A percentile compares a stretch with the other conserved stretches of the same genome.
These are phyloP conservation scores for Orychophragmus violaceus DNA, from an alignment of 345 rosid species.

Conservation along the genomic window DNA sequence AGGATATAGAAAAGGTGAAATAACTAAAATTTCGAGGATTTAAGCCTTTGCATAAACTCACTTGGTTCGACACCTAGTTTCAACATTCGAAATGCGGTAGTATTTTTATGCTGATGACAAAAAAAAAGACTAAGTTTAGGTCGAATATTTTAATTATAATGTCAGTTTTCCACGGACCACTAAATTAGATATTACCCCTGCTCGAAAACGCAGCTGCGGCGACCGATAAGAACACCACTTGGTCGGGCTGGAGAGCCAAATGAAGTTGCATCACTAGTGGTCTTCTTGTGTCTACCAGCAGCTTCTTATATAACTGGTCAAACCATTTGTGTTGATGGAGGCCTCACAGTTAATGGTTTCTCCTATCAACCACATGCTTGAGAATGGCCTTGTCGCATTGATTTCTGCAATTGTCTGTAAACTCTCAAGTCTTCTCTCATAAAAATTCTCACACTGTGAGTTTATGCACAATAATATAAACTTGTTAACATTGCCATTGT, in stretches of 20 bases:
- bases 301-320: neutral
- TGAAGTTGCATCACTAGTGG: neutral
- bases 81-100: no score
- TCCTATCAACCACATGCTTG: neutral
- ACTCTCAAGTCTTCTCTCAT: neutral
- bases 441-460: neutral
- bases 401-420: neutral
- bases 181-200: no score
- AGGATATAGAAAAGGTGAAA: no score
- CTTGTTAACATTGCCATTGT: neutral
- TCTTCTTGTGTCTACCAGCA: neutral
- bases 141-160: no score
- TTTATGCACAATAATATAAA: neutral
- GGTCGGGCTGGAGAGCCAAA: neutral
- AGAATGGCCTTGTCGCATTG: neutral
- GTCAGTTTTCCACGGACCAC: no score
- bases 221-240: neutral
- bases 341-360: neutral
- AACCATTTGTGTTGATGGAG: neutral
- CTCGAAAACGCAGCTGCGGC: no score
- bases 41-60: no score
- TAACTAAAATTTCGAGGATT: no score
- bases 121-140: no score
- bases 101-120: no score
- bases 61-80: no score